Conservation (phyloP, 129 eudicot species). For the Silybum marianum region DNA sequence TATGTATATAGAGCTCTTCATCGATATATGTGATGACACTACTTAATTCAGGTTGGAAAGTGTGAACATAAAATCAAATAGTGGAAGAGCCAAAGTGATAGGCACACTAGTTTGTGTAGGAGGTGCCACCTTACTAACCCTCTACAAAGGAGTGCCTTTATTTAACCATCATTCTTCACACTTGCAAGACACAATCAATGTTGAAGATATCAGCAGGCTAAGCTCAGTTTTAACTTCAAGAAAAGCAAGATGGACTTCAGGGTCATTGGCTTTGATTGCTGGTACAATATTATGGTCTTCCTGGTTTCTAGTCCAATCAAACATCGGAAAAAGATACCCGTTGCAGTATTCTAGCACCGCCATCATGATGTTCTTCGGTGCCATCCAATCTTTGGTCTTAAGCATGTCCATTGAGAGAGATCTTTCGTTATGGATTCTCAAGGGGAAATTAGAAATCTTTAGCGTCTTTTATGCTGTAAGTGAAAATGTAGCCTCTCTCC, state of each 20-base stretch:
- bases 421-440: conserved; percentile 52
- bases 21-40: not conserved
- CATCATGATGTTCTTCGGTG: conserved; percentile 64
- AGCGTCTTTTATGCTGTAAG: conserved; percentile 64
- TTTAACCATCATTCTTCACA: conserved; percentile 39
- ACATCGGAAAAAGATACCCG: conserved; percentile 59
- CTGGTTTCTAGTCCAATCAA: conserved; percentile 67
- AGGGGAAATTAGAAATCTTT: conserved; percentile 47
- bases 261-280: conserved; percentile 42
- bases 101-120: conserved; percentile 63
- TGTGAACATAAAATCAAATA: conserved; percentile 42
- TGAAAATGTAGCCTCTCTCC: conserved; percentile 3
- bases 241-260: conserved; percentile 48
- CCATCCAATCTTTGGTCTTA: conserved; percentile 58
- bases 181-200: conserved; percentile 15
- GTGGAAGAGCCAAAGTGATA: conserved; percentile 66
- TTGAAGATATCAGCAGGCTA: conserved; percentile 15
- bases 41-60: conserved; percentile 58
- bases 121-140: conserved; percentile 56
- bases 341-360: conserved; percentile 72
- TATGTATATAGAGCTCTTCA: not conserved
- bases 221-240: conserved; percentile 21
- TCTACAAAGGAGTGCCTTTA: conserved; percentile 65
- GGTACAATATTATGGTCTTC: conserved; percentile 63
- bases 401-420: conserved; percentile 44